These are phyloP conservation scores for Clonostachys byssicola DNA, from an alignment of 2,329 filamentous ascomycete genomes.

Conservation along the genomic window DNA sequence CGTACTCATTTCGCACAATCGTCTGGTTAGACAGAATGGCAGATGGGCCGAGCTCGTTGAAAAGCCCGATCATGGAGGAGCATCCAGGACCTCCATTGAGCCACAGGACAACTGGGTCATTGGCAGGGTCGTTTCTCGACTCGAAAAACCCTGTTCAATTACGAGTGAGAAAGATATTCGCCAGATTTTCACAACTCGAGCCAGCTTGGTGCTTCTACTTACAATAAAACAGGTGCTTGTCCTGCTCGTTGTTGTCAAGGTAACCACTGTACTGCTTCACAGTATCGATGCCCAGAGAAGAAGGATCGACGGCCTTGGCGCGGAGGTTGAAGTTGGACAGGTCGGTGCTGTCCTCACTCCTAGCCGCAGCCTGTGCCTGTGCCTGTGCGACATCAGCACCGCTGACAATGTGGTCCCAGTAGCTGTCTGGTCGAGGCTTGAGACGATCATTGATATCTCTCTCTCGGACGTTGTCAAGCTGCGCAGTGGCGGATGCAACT, in stretches of 20 bases:
- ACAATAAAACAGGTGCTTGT: conserved; percentile 99
- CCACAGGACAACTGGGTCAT: conserved; percentile 92
- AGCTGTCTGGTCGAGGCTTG: conserved; percentile 58
- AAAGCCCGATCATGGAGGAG: conserved; percentile 92
- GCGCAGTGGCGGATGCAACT: conserved; percentile 66
- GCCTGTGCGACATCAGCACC: conserved; percentile 80
- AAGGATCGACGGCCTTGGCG: conserved; percentile 86
- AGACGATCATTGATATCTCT: not conserved
- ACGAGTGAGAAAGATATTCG: conserved; percentile 3
- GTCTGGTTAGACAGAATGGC: conserved; percentile 80
- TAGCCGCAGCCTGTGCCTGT: conserved; percentile 48
- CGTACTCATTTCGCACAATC: conserved; percentile 78
- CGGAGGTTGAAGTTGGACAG: conserved; percentile 85
- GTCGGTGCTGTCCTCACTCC: conserved; percentile 68
- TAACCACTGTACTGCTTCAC: conserved; percentile 99
- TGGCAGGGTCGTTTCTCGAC: conserved; percentile 94
- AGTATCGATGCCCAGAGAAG: conserved; percentile 76
- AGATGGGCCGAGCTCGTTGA: conserved; percentile 95
- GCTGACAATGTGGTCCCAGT: conserved; percentile 89
- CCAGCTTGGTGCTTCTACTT: conserved; percentile 28
- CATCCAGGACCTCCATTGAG: conserved; percentile 96
- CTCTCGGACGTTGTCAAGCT: not conserved
- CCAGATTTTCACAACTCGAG: not conserved
- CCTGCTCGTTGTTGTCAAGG: conserved; percentile 90
- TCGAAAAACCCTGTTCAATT: conserved; percentile 90